Evolutionary conservation across 2,329 filamentous ascomycete species (phyloP), one percentile per base, ranked within the genome.

Genomic region (Alternaria gansuensis): DNA sequence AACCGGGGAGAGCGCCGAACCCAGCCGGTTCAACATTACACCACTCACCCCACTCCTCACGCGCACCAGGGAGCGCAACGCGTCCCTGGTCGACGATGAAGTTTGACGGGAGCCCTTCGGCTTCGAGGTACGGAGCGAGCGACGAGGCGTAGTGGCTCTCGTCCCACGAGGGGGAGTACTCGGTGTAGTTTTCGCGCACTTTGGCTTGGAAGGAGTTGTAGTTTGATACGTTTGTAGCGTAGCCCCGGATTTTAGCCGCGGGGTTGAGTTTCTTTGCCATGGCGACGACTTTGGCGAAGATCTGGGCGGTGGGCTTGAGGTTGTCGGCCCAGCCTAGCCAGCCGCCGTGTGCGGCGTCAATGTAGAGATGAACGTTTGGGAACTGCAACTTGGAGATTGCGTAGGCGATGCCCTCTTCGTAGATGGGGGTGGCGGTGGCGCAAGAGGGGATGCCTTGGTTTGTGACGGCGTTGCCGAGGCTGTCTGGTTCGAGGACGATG

Each of bases 311-410:
- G 3, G 68, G 70, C 51, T 65, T 62, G 26, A 73, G 51, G 40
- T 73, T 73, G 52, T 73, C 70, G 6, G 67, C 62, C 70, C 70
- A 73, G 10, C 70, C 70, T 1, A 73, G 65, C 70, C 70, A 73
- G 21, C 70, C 70, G 29, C 69, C 69, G 46, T 73, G 69, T 2
- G 69, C 70, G n/a, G 69, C 70, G 5, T 73, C 70, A 5, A 73
- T 65, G 60, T 73, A 73, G 54, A 73, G 51, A 51, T 65, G 62
- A 11, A 73, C 64, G 29, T 73, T 72, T 36, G 68, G 64, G n/a
- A 61, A 67, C 39, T 73, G 69, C 1, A 73, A 59, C 36, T 71
- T 71, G 28, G 69, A 60, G 31, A 73, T 70, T 1, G 70, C 70
- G 34, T 73, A 73, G 3, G 69, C 69, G 17, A 72, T 72, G 39